Evolutionary conservation across 495 filamentous ascomycete species (phyloP).

Genomic region (Amorphotheca resinae): DNA sequence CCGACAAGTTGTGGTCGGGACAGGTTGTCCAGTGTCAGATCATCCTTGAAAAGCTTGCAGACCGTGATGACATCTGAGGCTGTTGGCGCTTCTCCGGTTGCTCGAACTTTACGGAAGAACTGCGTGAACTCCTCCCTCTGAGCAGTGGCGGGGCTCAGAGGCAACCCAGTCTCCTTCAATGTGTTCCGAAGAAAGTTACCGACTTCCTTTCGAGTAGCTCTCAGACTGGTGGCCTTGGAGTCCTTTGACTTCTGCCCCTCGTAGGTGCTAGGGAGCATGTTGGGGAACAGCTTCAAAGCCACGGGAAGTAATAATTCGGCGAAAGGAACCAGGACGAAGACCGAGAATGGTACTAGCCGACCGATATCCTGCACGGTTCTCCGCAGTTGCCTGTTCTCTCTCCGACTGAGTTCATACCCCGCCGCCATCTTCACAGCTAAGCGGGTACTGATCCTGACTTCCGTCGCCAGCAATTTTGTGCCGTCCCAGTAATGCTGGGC

Average conservation of each 20-base stretch:
- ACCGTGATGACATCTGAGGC: slow-evolving; percentile 93
- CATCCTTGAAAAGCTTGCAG: slow-evolving; percentile 98
- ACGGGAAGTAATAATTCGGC: slow-evolving; percentile 91
- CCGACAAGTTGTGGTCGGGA: slow-evolving; percentile 91
- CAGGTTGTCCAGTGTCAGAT: slow-evolving; percentile 92
- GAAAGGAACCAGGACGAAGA: slow-evolving; percentile 94
- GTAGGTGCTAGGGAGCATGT: slow-evolving; percentile 92
- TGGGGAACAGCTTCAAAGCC: slow-evolving; percentile 89
- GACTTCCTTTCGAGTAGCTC: slow-evolving; percentile 86
- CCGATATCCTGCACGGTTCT: slow-evolving; percentile 88
- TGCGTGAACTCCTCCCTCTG: slow-evolving; percentile 92
- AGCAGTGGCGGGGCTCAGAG: slow-evolving; percentile 70
- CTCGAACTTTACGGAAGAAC: slow-evolving; percentile 93
- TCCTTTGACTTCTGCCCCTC: slow-evolving; percentile 86
- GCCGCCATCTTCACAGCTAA: slow-evolving; percentile 94
- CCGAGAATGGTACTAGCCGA: slow-evolving; percentile 88
- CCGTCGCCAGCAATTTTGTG: slow-evolving; percentile 89
- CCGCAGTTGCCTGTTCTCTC: slow-evolving; percentile 85
- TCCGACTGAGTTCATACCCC: slow-evolving; percentile 89
- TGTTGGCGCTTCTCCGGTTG: slow-evolving; percentile 80
- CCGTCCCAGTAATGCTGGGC: slow-evolving; percentile 95
- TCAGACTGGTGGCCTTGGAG: slow-evolving; percentile 67
- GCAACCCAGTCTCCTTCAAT: slow-evolving; percentile 82
- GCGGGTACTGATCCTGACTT: slow-evolving; percentile 82
- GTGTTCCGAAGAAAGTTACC: slow-evolving; percentile 84